phyloP scores from a whole-genome alignment of 805 yeast genomes.

The Osmozyma mogii region DNA sequence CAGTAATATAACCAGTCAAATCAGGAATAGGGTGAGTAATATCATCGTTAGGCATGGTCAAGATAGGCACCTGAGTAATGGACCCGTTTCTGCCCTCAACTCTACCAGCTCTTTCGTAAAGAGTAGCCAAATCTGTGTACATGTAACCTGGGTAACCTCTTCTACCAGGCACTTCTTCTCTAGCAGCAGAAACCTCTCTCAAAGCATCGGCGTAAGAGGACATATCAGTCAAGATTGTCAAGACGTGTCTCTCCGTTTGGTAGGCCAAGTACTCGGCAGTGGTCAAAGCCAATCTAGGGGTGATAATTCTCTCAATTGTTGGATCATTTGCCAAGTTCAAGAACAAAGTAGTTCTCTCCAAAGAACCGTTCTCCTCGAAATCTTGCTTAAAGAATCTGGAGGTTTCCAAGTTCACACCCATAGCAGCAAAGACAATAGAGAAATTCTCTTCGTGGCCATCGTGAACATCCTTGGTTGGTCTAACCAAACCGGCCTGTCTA shows the following conservation, averaged over 20 bases:
- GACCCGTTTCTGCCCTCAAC: slow-evolving; percentile 99
- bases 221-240: slow-evolving; percentile 98
- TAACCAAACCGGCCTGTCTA: slow-evolving; percentile 98
- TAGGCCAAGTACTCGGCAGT: slow-evolving; percentile 98
- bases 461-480: slow-evolving; percentile 99
- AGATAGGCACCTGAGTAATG: slow-evolving; percentile 96
- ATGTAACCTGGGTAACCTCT: slow-evolving; percentile 99
- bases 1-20: slow-evolving; percentile 98
- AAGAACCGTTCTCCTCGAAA: slow-evolving; percentile 97
- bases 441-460: slow-evolving; percentile 99
- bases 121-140: slow-evolving; percentile 99
- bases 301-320: slow-evolving; percentile 97
- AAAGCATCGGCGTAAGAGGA: slow-evolving; percentile 99
- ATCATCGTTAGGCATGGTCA: slow-evolving; percentile 99
- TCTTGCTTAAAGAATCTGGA: slow-evolving; percentile 98
- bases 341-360: slow-evolving; percentile 95
- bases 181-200: slow-evolving; percentile 99
- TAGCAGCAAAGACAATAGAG: slow-evolving; percentile 98
- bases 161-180: slow-evolving; percentile 99
- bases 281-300: slow-evolving; percentile 97
- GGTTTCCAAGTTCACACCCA: slow-evolving; percentile 99
- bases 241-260: slow-evolving; percentile 98
- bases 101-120: slow-evolving; percentile 99
- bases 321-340: slow-evolving; percentile 98
- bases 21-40: slow-evolving; percentile 99